Conservation (phyloP, 768 basidiomycete species). For the Tricholomella constricta region DNA sequence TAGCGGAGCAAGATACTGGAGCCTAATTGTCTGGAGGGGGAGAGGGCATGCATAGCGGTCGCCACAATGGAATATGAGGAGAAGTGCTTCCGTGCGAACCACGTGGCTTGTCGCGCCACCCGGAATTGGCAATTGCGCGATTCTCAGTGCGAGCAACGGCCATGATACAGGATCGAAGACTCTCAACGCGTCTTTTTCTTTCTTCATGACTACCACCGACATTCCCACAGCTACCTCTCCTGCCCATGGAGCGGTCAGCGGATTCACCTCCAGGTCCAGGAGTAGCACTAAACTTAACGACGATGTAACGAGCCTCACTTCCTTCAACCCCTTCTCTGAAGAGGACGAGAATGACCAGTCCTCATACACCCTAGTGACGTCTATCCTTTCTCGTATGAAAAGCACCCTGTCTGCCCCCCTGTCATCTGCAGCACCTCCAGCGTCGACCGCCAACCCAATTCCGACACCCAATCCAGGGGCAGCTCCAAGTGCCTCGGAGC, state of each 20-base stretch:
- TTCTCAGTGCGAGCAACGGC: background rate
- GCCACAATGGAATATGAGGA: no score
- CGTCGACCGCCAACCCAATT: conserved; percentile 34
- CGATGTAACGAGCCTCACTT: conserved; percentile 76
- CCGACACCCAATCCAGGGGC: conserved; percentile 29
- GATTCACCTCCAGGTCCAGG: conserved; percentile 58
- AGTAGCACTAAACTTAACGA: conserved; percentile 59
- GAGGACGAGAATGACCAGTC: conserved; percentile 91
- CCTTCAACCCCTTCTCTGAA: conserved; percentile 91
- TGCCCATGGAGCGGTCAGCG: conserved; percentile 35
- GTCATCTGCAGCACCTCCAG: conserved; percentile 49
- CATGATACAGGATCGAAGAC: conserved; percentile 2
- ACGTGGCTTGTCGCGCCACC: conserved; percentile 9
- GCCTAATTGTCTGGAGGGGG: no score
- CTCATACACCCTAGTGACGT: conserved; percentile 81
- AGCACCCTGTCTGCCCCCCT: conserved; percentile 73
- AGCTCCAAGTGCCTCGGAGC: conserved; percentile 39
- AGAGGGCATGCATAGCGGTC: no score
- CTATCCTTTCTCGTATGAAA: conserved; percentile 79
- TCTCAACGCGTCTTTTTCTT: background rate
- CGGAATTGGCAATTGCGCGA: background rate
- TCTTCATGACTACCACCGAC: conserved; percentile 26
- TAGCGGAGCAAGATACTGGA: no score
- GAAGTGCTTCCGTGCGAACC: background rate
- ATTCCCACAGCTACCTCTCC: conserved; percentile 34